Evolutionary conservation across 192 early-diverging fungal genomes (phyloP).

Genomic region (Coemansia sp.): DNA sequence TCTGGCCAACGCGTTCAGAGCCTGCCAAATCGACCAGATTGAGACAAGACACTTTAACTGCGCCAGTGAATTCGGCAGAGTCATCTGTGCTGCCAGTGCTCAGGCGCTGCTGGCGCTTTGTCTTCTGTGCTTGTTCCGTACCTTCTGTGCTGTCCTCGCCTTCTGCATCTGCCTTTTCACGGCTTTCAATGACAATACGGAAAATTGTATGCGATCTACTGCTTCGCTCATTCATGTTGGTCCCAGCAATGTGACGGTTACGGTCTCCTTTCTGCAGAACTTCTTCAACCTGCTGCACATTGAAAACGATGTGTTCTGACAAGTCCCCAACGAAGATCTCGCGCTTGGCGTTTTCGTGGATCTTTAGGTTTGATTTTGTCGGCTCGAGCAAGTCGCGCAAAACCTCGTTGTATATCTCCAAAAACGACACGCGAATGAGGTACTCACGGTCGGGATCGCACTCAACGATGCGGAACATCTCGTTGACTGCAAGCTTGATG

Average conservation of each 20-base stretch:
- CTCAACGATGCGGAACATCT: slow-evolving; percentile 61
- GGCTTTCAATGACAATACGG: slow-evolving; percentile 85
- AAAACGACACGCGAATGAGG: slow-evolving; percentile 90
- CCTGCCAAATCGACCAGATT: slow-evolving; percentile 98
- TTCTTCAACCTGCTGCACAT: slow-evolving; percentile 65
- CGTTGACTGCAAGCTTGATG: slow-evolving; percentile 64
- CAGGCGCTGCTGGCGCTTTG: slow-evolving; percentile 26
- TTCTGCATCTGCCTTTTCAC: slow-evolving; percentile 51
- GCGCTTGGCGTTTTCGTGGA: slow-evolving; percentile 75
- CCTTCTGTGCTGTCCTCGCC: background rate
- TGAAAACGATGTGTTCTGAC: slow-evolving; percentile 65
- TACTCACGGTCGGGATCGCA: slow-evolving; percentile 68
- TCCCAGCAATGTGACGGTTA: slow-evolving; percentile 85
- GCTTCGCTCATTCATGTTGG: slow-evolving; percentile 90
- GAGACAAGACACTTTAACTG: slow-evolving; percentile 57
- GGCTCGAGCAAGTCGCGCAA: slow-evolving; percentile 89
- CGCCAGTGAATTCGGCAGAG: slow-evolving; percentile 43
- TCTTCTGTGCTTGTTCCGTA: background rate
- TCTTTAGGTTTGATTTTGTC: slow-evolving; percentile 77
- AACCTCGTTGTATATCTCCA: slow-evolving; percentile 97
- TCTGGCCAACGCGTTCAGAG: slow-evolving; percentile 82
- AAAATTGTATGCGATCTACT: slow-evolving; percentile 96
- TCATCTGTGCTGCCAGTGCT: slow-evolving; percentile 36
- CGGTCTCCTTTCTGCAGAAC: slow-evolving; percentile 74
- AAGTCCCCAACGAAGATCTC: slow-evolving; percentile 67